Evolutionary conservation across 2,329 filamentous ascomycete genomes (phyloP).

Genomic region (Sporothrix humicola): DNA sequence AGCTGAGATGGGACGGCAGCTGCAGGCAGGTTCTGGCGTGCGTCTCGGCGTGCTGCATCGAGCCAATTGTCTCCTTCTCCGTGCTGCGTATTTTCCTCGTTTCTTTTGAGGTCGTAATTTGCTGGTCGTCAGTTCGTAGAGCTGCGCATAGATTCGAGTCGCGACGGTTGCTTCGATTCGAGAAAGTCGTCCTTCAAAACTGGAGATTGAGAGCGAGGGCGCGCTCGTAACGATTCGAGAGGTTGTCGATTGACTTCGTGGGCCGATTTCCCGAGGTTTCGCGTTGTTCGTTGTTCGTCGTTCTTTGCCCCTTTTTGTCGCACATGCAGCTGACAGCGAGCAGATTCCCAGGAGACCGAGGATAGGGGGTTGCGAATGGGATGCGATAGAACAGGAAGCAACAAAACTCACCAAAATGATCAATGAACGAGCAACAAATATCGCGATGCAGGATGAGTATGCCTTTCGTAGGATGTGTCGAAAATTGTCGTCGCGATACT

Average conservation of each 20-base stretch:
- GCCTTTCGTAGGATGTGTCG: neutral
- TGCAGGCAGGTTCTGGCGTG: constrained; percentile 25
- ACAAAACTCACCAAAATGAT: constrained; percentile 15
- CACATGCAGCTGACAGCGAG: constrained; percentile 26
- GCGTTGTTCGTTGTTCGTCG: constrained; percentile 3
- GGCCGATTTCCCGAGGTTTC: neutral
- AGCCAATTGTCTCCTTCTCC: constrained; percentile 7
- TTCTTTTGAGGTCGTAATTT: too few relatives aligned
- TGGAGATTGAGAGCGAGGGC: neutral
- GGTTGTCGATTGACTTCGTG: constrained; percentile 14
- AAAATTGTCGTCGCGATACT: neutral
- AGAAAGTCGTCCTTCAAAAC: neutral
- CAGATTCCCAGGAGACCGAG: constrained; percentile 14
- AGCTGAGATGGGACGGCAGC: constrained; percentile 17
- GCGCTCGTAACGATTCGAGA: neutral
- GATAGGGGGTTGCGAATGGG: neutral
- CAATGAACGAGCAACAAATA: neutral
- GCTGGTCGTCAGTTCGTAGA: neutral
- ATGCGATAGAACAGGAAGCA: neutral
- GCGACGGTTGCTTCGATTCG: neutral
- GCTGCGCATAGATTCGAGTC: neutral
- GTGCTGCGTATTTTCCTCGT: neutral
- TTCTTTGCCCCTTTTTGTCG: constrained; percentile 24
- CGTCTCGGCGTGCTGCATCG: constrained; percentile 15
- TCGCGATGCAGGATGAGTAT: too few relatives aligned